These are phyloP conservation scores for Chaetomiaceae sp. DNA, from an alignment of 2,329 filamentous ascomycete species.

Conservation along the genomic window DNA sequence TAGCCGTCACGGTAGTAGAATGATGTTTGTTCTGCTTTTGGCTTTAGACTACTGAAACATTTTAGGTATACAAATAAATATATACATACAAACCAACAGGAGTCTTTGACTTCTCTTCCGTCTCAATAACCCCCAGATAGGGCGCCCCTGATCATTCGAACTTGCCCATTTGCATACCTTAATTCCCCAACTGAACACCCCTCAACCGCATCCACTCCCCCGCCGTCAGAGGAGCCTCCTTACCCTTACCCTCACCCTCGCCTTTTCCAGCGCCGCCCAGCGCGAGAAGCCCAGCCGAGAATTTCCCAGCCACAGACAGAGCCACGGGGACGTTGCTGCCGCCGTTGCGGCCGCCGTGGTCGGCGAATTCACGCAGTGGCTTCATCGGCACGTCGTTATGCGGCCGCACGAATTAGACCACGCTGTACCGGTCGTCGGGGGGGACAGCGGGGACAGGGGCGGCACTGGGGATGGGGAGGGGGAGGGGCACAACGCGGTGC, in stretches of 20 bases:
- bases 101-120: no score
- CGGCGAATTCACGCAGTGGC: conserved; percentile 8
- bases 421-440: conserved; percentile 30
- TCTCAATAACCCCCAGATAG: no score
- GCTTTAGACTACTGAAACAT: no score
- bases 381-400: conserved; percentile 31
- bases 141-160: no score
- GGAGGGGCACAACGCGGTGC: conserved; percentile 34
- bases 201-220: conserved; percentile 17
- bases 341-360: no score
- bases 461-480: no score
- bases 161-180: not conserved
- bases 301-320: conserved; percentile 17
- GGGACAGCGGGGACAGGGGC: conserved; percentile 29
- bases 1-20: no score
- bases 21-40: no score
- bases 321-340: no score
- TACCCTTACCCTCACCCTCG: not conserved
- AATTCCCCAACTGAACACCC: conserved; percentile 13
- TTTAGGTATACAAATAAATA: no score
- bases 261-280: no score
- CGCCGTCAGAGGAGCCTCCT: conserved; percentile 5
- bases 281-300: conserved; percentile 16
- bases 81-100: no score
- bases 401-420: conserved; percentile 35